Percentiles rank a stretch among this genome's conserved stretches.
phyloP scores from a whole-genome alignment of 2,329 filamentous ascomycete genomes.

The Blumeriella jaapii region DNA sequence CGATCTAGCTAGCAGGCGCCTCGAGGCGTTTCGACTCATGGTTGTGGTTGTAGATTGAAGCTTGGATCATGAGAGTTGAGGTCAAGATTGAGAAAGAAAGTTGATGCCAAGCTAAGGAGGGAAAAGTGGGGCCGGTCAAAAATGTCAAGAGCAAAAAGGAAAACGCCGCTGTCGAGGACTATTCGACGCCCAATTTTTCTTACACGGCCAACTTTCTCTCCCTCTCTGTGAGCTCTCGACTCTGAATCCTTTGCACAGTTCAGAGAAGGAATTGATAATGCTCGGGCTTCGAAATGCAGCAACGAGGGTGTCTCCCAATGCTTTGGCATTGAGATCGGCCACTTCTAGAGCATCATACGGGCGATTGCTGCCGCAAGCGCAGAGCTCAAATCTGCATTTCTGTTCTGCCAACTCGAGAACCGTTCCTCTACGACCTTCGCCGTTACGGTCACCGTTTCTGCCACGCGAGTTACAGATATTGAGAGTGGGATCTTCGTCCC shows the following conservation, averaged over 20 bases:
- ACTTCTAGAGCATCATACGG: slow-evolving; percentile 25
- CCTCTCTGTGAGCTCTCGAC: too few relatives aligned
- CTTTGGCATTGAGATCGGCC: slow-evolving; percentile 24
- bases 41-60: slow-evolving; percentile 7
- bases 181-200: too few relatives aligned
- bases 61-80: neutral
- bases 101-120: slow-evolving; percentile 20
- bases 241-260: too few relatives aligned
- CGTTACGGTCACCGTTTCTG: slow-evolving; percentile 30
- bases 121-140: slow-evolving; percentile 14
- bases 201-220: slow-evolving; percentile 6
- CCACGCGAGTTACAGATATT: slow-evolving; percentile 23
- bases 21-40: slow-evolving; percentile 24
- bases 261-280: too few relatives aligned
- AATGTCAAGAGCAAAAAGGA: too few relatives aligned
- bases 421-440: slow-evolving; percentile 29
- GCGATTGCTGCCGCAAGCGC: slow-evolving; percentile 27
- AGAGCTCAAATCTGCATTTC: slow-evolving; percentile 16
- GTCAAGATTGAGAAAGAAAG: slow-evolving; percentile 20
- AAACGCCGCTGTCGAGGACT: slow-evolving; percentile 13
- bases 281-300: slow-evolving; percentile 22
- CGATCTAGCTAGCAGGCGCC: slow-evolving; percentile 23
- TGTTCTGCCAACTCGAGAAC: slow-evolving; percentile 25
- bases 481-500: slow-evolving; percentile 5
- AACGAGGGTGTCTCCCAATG: slow-evolving; percentile 19